These are phyloP conservation scores for Cyberlindnera lachancei DNA, from an alignment of 805 yeast genomes.

Conservation along the genomic window DNA sequence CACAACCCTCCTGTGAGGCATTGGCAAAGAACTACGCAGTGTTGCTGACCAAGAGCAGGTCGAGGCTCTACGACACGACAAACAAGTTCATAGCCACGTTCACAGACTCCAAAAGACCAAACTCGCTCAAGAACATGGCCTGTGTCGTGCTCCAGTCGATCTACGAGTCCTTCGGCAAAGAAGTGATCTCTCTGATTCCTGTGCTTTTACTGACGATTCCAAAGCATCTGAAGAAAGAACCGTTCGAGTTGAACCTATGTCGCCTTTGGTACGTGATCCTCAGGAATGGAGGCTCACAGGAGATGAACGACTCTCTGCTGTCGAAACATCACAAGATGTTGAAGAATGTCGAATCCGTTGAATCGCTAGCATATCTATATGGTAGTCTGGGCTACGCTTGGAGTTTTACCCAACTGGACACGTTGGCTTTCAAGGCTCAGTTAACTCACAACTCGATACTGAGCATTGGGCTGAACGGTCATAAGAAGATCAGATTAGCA, in stretches of 20 bases:
- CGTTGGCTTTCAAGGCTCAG: slow-evolving; percentile 22
- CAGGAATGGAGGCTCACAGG: slow-evolving; percentile 19
- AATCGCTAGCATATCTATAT: slow-evolving; percentile 9
- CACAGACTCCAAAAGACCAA: slow-evolving; percentile 20
- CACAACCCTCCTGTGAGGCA: slow-evolving; percentile 13
- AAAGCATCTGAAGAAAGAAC: slow-evolving; percentile 28
- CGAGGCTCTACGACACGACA: slow-evolving; percentile 22
- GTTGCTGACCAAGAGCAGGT: slow-evolving; percentile 13
- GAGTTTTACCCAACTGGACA: slow-evolving; percentile 25
- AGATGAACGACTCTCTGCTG: slow-evolving; percentile 9
- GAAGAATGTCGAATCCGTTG: slow-evolving; percentile 13
- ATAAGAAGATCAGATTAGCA: slow-evolving; percentile 14
- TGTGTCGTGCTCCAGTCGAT: slow-evolving; percentile 23
- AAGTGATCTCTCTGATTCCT: slow-evolving; percentile 28
- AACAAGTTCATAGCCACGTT: slow-evolving; percentile 23
- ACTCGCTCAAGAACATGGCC: slow-evolving; percentile 24
- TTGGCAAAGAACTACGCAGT: slow-evolving; percentile 20
- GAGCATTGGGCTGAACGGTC: slow-evolving; percentile 16
- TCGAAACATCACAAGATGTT: slow-evolving; percentile 16
- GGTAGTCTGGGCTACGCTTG: slow-evolving; percentile 15
- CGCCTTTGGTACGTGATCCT: slow-evolving; percentile 14
- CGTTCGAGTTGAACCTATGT: slow-evolving; percentile 16
- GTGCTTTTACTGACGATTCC: slow-evolving; percentile 22
- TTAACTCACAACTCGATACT: slow-evolving; percentile 2
- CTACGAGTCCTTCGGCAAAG: slow-evolving; percentile 26